phyloP scores from a whole-genome alignment of 768 basidiomycete species.

The Lentinula aciculospora region DNA sequence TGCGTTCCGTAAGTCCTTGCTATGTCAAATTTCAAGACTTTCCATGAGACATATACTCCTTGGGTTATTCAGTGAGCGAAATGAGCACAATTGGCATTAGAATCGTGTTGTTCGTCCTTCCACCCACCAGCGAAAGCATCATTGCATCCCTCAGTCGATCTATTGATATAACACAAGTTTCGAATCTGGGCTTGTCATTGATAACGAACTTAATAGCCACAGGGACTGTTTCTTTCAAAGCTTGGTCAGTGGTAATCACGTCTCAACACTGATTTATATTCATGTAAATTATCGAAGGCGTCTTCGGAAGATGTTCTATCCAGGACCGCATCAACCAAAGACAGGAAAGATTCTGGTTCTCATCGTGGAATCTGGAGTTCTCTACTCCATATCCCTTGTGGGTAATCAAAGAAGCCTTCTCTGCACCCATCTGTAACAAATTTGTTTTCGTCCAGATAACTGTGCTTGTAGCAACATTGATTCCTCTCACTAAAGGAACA shows the following conservation, averaged over 20 bases:
- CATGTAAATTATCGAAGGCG: too few relatives aligned
- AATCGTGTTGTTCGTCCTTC: neutral
- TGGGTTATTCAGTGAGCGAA: neutral
- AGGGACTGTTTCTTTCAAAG: slow-evolving; percentile 6
- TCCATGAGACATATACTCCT: neutral
- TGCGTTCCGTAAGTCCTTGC: neutral
- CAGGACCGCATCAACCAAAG: neutral
- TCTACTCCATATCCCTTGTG: slow-evolving; percentile 7
- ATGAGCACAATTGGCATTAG: neutral
- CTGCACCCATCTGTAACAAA: too few relatives aligned
- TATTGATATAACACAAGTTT: slow-evolving; percentile 11
- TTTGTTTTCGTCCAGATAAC: neutral
- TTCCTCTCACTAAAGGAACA: slow-evolving; percentile 10
- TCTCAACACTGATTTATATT: too few relatives aligned
- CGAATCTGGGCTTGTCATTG: slow-evolving; percentile 8
- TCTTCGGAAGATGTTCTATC: slow-evolving; percentile 1
- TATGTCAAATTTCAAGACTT: neutral
- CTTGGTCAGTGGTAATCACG: slow-evolving; percentile 9
- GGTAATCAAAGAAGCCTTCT: too few relatives aligned
- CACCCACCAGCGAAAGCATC: neutral
- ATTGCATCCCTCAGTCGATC: neutral
- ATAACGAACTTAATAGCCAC: slow-evolving; percentile 13
- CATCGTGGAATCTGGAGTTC: slow-evolving; percentile 7
- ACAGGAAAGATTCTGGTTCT: slow-evolving; percentile 1
- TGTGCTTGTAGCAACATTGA: slow-evolving; percentile 5